Percentiles rank a stretch among this genome's conserved stretches.
Evolutionary conservation across 192 early-diverging fungal species (phyloP).

Genomic region (Coemansia sp.): DNA sequence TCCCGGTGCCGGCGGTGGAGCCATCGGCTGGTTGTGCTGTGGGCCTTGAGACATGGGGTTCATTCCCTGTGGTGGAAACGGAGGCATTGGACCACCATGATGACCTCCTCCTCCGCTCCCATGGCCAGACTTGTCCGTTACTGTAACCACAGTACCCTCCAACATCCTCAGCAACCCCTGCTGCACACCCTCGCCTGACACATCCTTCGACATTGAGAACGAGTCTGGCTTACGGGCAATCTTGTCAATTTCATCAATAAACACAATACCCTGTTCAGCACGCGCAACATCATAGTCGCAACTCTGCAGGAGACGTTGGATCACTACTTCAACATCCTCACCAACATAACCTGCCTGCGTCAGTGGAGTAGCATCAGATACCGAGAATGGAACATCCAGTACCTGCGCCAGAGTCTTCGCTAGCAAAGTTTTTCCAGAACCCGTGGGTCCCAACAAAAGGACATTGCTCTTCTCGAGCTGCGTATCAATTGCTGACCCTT

Average conservation of each 20-base stretch:
- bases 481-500: constrained; percentile 31
- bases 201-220: constrained; percentile 74
- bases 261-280: constrained; percentile 84
- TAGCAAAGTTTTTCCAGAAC: constrained; percentile 81
- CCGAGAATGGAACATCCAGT: constrained; percentile 83
- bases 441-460: constrained; percentile 80
- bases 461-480: constrained; percentile 90
- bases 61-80: constrained; percentile 27
- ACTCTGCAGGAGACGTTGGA: constrained; percentile 80
- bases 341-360: constrained; percentile 91
- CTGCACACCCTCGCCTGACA: constrained; percentile 92
- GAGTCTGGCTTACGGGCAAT: constrained; percentile 77
- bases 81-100: constrained; percentile 23
- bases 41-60: constrained; percentile 20
- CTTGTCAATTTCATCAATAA: constrained; percentile 94
- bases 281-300: constrained; percentile 84
- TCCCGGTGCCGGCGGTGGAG: constrained; percentile 23
- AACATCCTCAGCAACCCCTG: constrained; percentile 83
- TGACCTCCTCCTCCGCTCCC: constrained; percentile 22
- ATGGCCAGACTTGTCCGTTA: constrained; percentile 76
- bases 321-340: constrained; percentile 86
- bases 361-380: constrained; percentile 88
- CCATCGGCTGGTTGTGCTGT: constrained; percentile 17
- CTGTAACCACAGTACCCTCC: constrained; percentile 85
- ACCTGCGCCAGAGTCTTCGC: constrained; percentile 80